Evolutionary conservation across 495 filamentous ascomycete species (phyloP).

Genomic region (Pseudomonodictys pantanalensis): DNA sequence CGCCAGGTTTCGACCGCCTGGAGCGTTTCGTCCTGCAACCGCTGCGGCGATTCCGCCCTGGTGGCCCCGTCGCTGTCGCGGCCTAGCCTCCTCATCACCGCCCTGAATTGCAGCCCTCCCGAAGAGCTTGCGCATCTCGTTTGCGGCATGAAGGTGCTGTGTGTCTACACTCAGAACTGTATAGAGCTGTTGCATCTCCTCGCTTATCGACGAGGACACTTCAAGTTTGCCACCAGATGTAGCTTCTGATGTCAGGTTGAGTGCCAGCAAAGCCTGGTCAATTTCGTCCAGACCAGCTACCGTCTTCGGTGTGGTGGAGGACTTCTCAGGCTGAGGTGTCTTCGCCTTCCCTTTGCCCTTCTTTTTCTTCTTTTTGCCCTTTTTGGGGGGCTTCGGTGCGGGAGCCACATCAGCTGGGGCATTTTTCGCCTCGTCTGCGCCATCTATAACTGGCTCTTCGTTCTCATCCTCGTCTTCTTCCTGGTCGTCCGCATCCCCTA

Average conservation of each 20-base stretch:
- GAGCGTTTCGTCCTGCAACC: slow-evolving; percentile 59
- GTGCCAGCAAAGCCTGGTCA: slow-evolving; percentile 68
- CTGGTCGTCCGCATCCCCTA: slow-evolving; percentile 34
- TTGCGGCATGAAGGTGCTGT: slow-evolving; percentile 75
- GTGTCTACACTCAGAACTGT: slow-evolving; percentile 72
- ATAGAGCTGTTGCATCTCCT: slow-evolving; percentile 45
- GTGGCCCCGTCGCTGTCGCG: slow-evolving; percentile 49
- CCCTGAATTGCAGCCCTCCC: slow-evolving; percentile 72
- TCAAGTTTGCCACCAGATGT: slow-evolving; percentile 33
- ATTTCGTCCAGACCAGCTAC: slow-evolving; percentile 67
- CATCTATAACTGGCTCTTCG: neutral
- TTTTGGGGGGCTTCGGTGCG: slow-evolving; percentile 13
- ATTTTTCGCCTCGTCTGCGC: neutral
- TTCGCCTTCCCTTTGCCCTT: slow-evolving; percentile 51
- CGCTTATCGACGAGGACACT: slow-evolving; percentile 26
- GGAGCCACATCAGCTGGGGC: neutral
- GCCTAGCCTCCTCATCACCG: slow-evolving; percentile 47
- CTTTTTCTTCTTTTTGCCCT: slow-evolving; percentile 45
- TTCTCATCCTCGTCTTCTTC: slow-evolving; percentile 38
- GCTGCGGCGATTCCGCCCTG: slow-evolving; percentile 68
- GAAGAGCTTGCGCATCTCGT: slow-evolving; percentile 94
- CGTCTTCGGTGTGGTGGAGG: neutral
- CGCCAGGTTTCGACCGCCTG: slow-evolving; percentile 58
- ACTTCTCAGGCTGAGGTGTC: slow-evolving; percentile 16
- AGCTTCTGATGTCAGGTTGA: slow-evolving; percentile 44